Conservation (phyloP, 129 eudicot genomes). For the carrot (Daucus carota) region DH1_v3.0 NC_030388.2:13306501-13307000, state of each 20-base stretch:
- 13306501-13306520: not conserved
- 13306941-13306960: not conserved
- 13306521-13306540: not conserved
- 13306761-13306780: not conserved
- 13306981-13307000: conserved; percentile 50
- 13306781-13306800: not conserved
- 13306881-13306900: not conserved
- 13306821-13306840: not conserved
- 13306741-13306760: not conserved
- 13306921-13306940: not conserved
- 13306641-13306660: not conserved
- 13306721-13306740: not conserved
- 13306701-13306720: not conserved
- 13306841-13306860: not conserved
- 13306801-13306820: not conserved
- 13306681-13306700: not conserved
- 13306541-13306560: not conserved
- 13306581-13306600: not conserved
- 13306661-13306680: not conserved
- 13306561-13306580: not conserved
- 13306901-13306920: not conserved
- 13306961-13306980: conserved; percentile 56
- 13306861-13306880: not conserved
- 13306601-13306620: not conserved
- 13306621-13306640: not conserved